Evolutionary conservation across 257 asterid genomes (phyloP).

Genomic region (Capsicum baccatum): DNA sequence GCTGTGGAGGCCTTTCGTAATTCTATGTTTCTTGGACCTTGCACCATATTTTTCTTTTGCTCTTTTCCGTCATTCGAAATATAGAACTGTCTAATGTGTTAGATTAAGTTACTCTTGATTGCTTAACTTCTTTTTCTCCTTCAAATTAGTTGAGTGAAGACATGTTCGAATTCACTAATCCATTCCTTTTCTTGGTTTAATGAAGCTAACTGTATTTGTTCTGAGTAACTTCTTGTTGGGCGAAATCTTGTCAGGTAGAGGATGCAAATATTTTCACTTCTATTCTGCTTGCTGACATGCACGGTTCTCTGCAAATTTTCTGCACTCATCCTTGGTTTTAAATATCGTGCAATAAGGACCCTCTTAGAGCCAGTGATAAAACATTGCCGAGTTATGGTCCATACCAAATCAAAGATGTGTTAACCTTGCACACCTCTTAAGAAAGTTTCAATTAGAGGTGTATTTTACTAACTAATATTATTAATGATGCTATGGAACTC

Average conservation of each 20-base stretch:
- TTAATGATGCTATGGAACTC: no score
- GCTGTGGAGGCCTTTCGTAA: background rate
- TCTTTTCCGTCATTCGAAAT: background rate
- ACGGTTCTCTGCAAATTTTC: slow-evolving; percentile 21
- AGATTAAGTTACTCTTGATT: background rate
- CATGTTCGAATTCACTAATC: slow-evolving; percentile 17
- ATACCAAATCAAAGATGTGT: slow-evolving; percentile 68
- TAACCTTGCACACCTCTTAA: no score
- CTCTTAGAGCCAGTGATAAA: slow-evolving; percentile 93
- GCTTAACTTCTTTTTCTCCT: background rate
- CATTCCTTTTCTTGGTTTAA: slow-evolving; percentile 11
- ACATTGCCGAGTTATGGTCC: slow-evolving; percentile 89
- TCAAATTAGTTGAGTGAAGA: slow-evolving; percentile 17
- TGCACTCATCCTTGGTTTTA: background rate
- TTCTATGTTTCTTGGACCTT: background rate
- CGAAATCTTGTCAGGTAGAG: slow-evolving; percentile 86
- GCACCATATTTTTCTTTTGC: background rate
- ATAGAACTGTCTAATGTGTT: background rate
- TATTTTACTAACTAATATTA: no score
- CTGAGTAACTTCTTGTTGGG: slow-evolving; percentile 94
- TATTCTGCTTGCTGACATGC: background rate
- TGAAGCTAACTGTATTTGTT: slow-evolving; percentile 75
- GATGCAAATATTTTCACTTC: slow-evolving; percentile 4
- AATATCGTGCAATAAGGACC: slow-evolving; percentile 60
- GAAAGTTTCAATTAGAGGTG: no score